Conservation (phyloP, 2,329 filamentous ascomycete species). For the Aspergillus costaricaensis region DNA sequence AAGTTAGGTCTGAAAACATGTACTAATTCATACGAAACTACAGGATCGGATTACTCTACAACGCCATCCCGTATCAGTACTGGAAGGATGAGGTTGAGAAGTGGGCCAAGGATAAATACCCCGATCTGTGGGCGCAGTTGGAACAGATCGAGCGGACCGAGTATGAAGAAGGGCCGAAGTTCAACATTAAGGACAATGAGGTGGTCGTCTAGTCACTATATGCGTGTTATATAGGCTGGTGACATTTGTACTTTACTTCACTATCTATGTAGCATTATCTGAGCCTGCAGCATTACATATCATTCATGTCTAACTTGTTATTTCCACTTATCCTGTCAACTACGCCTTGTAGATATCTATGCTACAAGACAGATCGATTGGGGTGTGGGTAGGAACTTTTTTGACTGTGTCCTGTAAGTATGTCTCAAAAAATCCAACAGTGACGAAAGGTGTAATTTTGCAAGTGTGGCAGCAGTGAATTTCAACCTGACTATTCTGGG, state of each 20-base stretch:
- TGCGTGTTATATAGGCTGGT: not conserved
- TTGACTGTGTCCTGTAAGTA: too few relatives aligned
- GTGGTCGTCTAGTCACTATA: not conserved
- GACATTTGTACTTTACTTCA: not conserved
- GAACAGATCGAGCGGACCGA: conserved; percentile 46
- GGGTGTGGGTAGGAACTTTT: too few relatives aligned
- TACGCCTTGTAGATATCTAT: too few relatives aligned
- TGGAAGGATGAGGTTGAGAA: conserved; percentile 70
- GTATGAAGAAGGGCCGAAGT: conserved; percentile 36
- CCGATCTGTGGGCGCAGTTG: conserved; percentile 68
- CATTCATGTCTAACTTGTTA: too few relatives aligned
- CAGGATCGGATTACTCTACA: conserved; percentile 75
- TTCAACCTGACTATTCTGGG: too few relatives aligned
- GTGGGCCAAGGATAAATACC: conserved; percentile 72
- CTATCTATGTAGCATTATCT: too few relatives aligned
- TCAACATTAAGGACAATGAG: conserved; percentile 27
- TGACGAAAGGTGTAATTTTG: too few relatives aligned
- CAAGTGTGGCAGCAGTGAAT: too few relatives aligned
- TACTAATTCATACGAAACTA: not conserved
- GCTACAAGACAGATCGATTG: too few relatives aligned
- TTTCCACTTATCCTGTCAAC: too few relatives aligned
- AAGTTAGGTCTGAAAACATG: too few relatives aligned
- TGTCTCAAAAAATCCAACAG: not conserved
- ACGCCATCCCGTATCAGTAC: conserved; percentile 66
- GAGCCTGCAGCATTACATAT: too few relatives aligned